phyloP scores from a whole-genome alignment of 768 basidiomycete species.

The Leccinum truebloodii region DNA sequence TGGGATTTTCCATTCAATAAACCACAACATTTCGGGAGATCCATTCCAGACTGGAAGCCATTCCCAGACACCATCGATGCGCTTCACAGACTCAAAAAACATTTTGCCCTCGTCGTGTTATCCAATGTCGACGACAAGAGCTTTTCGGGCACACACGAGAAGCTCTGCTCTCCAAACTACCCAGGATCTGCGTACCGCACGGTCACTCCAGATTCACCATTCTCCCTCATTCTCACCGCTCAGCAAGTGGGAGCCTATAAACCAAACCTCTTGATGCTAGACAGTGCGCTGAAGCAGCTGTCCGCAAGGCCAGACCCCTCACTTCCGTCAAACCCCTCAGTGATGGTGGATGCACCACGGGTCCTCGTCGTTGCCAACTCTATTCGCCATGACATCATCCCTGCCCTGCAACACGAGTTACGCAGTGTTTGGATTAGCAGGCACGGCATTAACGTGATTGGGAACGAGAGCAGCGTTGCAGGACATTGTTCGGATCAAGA shows the following conservation, averaged over 20 bases:
- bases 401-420: slow-evolving; percentile 58
- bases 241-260: slow-evolving; percentile 77
- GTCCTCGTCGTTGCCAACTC: slow-evolving; percentile 72
- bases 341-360: slow-evolving; percentile 36
- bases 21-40: slow-evolving; percentile 56
- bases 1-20: slow-evolving; percentile 9
- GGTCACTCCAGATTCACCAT: slow-evolving; percentile 50
- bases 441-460: slow-evolving; percentile 24
- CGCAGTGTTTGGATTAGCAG: slow-evolving; percentile 69
- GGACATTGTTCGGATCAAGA: slow-evolving; percentile 32
- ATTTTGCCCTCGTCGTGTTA: slow-evolving; percentile 70
- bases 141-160: slow-evolving; percentile 58
- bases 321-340: slow-evolving; percentile 21
- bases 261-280: slow-evolving; percentile 50
- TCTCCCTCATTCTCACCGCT: slow-evolving; percentile 68
- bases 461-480: slow-evolving; percentile 37
- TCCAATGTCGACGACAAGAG: slow-evolving; percentile 74
- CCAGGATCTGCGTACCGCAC: slow-evolving; percentile 40
- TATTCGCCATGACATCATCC: slow-evolving; percentile 63
- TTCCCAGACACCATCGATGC: slow-evolving; percentile 69
- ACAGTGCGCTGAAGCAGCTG: slow-evolving; percentile 29
- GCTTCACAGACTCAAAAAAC: slow-evolving; percentile 55
- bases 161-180: slow-evolving; percentile 36
- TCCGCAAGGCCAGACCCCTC: slow-evolving; percentile 20
- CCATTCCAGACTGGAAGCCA: slow-evolving; percentile 60